Evolutionary conservation across 768 basidiomycete species (phyloP).

Genomic region (Hydnomerulius pinastri): DNA sequence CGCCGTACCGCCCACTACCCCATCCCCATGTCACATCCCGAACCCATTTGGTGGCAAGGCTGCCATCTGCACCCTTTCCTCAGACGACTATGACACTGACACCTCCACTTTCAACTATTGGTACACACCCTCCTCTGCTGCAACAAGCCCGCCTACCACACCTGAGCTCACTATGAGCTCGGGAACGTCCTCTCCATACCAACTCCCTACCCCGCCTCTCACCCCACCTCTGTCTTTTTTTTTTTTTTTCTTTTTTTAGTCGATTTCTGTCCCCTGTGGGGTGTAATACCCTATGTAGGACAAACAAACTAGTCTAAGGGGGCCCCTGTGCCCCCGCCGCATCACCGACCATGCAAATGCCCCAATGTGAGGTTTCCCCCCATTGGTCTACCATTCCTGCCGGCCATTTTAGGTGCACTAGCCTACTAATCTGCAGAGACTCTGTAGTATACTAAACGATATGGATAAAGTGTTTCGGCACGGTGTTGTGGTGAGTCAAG

Average conservation of each 20-base stretch:
- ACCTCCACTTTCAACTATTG: no score
- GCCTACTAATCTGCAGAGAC: not conserved
- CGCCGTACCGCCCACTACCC: no score
- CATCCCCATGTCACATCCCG: no score
- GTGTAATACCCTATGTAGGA: conserved; percentile 4
- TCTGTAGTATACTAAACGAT: not conserved
- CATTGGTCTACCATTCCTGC: not conserved
- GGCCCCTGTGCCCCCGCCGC: not conserved
- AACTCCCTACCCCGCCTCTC: no score
- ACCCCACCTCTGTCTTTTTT: no score
- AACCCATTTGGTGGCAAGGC: no score
- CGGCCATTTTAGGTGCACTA: not conserved
- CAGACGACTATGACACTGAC: no score
- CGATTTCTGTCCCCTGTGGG: conserved; percentile 4
- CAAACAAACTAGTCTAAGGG: conserved; percentile 3
- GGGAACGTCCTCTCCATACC: no score
- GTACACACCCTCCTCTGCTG: no score
- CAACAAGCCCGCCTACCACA: no score
- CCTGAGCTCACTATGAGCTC: no score
- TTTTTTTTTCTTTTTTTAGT: conserved; percentile 3
- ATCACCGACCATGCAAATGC: conserved; percentile 1
- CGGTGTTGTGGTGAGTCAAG: not conserved
- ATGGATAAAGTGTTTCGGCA: not conserved
- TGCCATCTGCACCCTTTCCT: no score
- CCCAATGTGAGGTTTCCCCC: not conserved